A percentile compares a stretch with the other conserved stretches of the same genome.
Evolutionary conservation across 1,284 basidiomycete species (phyloP).

Genomic region (Athelia psychrophila): DNA sequence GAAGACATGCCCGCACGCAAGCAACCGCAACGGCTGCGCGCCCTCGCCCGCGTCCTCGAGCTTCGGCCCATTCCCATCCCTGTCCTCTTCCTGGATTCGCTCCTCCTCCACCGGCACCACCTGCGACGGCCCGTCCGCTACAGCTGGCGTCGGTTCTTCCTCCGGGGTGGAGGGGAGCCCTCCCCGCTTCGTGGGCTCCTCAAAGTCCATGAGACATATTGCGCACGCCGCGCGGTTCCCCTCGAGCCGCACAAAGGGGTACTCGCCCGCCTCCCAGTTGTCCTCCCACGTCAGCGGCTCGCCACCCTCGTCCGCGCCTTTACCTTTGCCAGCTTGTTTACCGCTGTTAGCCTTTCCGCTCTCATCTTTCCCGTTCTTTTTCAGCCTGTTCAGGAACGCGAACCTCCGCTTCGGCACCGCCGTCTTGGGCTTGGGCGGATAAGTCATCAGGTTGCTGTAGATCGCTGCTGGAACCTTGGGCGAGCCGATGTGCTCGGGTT

Average conservation of each 20-base stretch:
- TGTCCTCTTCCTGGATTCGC: constrained; percentile 38
- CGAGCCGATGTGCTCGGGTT: constrained; percentile 23
- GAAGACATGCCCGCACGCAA: constrained; percentile 78
- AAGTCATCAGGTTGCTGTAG: constrained; percentile 39
- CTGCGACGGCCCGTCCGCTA: constrained; percentile 18
- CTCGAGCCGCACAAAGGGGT: constrained; percentile 69
- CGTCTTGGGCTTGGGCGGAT: constrained; percentile 49
- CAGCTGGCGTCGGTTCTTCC: no score
- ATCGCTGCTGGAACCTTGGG: constrained; percentile 39
- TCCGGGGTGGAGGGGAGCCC: no score
- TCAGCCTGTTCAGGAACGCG: constrained; percentile 40
- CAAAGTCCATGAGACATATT: constrained; percentile 80
- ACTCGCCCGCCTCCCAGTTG: constrained; percentile 49
- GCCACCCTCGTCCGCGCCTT: constrained; percentile 23
- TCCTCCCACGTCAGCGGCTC: constrained; percentile 39
- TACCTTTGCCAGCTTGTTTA: constrained; percentile 12
- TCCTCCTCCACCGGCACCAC: constrained; percentile 35
- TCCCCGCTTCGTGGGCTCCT: constrained; percentile 59
- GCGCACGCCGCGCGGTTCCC: constrained; percentile 79
- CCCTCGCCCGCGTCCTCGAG: constrained; percentile 71
- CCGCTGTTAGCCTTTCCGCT: constrained; percentile 14
- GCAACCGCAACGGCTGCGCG: constrained; percentile 67
- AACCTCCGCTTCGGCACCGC: constrained; percentile 41
- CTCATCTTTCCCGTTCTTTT: constrained; percentile 19
- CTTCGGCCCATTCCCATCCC: constrained; percentile 34